Evolutionary conservation across 352 stramenopile species (phyloP).

Genomic region (Globisporangium okanoganense): DNA sequence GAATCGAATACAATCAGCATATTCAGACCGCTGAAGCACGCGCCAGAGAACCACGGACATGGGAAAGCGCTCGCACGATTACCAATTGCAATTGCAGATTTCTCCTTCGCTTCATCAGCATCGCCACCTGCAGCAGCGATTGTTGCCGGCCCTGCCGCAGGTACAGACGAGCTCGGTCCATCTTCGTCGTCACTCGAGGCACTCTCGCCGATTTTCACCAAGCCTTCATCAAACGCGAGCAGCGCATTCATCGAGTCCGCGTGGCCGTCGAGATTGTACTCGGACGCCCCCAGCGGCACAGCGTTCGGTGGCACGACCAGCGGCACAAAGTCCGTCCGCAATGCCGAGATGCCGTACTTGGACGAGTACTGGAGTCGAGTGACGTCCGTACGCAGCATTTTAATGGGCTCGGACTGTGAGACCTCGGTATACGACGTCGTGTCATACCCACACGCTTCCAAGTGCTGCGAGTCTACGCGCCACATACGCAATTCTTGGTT

Average conservation of each 20-base stretch:
- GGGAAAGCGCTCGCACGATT: constrained; percentile 38
- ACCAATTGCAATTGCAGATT: not conserved
- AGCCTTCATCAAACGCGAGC: constrained; percentile 65
- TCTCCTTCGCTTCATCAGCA: not conserved
- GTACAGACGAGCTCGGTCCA: not conserved
- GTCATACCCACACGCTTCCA: constrained; percentile 61
- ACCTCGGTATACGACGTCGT: constrained; percentile 29
- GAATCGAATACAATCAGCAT: constrained; percentile 85
- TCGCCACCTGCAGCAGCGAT: not conserved
- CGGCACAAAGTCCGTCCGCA: constrained; percentile 74
- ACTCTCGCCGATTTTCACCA: constrained; percentile 42
- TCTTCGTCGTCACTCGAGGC: constrained; percentile 17
- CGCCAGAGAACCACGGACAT: constrained; percentile 75
- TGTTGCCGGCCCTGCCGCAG: not conserved
- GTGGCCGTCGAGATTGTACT: constrained; percentile 59
- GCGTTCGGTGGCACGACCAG: constrained; percentile 61
- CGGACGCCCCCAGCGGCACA: constrained; percentile 49
- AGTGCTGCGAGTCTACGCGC: constrained; percentile 55
- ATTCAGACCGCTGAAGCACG: constrained; percentile 80
- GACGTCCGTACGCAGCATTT: constrained; percentile 32
- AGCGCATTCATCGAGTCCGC: constrained; percentile 42
- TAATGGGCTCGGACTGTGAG: constrained; percentile 2
- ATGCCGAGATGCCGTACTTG: constrained; percentile 60
- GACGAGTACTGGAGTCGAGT: constrained; percentile 28
- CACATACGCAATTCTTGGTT: constrained; percentile 76